These are phyloP conservation scores for Xerocomellus intermedius DNA, from an alignment of 768 basidiomycete genomes.

Conservation along the genomic window DNA sequence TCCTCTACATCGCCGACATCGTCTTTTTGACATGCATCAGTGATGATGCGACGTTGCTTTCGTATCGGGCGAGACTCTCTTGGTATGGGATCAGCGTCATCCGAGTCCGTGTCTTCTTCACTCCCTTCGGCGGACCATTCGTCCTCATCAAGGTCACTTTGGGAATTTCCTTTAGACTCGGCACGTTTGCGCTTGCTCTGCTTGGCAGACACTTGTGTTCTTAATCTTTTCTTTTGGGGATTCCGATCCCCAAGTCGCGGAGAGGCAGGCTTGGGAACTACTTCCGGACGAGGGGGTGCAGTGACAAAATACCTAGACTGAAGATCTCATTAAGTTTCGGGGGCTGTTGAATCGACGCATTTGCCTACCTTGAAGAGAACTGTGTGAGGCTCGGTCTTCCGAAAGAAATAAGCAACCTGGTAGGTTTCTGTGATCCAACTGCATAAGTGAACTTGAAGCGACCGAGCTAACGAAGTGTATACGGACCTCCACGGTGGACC, in stretches of 20 bases:
- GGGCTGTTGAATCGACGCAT: not conserved
- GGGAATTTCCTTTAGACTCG: constrained; percentile 41
- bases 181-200: constrained; percentile 30
- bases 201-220: constrained; percentile 9
- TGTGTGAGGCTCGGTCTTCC: constrained; percentile 78
- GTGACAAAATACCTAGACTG: constrained; percentile 45
- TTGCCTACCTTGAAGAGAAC: constrained; percentile 73
- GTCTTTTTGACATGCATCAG: constrained; percentile 28
- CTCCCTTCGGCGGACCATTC: constrained; percentile 21
- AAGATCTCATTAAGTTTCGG: not conserved
- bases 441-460: constrained; percentile 6
- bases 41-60: constrained; percentile 28
- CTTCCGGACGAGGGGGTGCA: constrained; percentile 24
- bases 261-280: constrained; percentile 16
- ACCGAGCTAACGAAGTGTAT: not conserved
- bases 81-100: constrained; percentile 10
- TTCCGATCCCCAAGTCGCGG: not conserved
- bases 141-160: constrained; percentile 27
- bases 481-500: constrained; percentile 77
- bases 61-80: constrained; percentile 30
- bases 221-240: constrained; percentile 22
- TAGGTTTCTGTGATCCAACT: constrained; percentile 59
- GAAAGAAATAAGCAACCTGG: constrained; percentile 89
- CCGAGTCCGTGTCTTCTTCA: constrained; percentile 14
- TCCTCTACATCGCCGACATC: constrained; percentile 17